Base-by-base conservation (phyloP, 208 protist species). In the Porcisia deanei region DNA sequence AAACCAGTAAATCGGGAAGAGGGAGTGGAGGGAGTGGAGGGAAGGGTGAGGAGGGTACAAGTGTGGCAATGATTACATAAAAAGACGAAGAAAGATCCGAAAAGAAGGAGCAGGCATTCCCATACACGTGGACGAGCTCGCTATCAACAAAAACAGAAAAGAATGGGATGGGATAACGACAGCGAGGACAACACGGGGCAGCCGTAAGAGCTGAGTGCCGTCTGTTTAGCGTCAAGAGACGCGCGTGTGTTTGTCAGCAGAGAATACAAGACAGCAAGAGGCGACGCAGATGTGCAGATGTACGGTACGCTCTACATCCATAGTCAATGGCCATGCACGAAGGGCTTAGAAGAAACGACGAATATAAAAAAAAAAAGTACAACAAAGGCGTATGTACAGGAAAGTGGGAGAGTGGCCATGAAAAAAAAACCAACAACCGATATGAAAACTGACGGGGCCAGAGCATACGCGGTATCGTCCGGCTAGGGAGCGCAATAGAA, bases 341-440 rank as follows among this genome's bases (percentile, higher is more conserved):
- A 57, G 71, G 1, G 2, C 22, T 39, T 16, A 61, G 30, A 77
- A 53, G 30, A 37, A 63, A 58, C 63, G 39, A 47, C 18, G n/a
- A 41, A 18, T 71, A 71, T 6, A 67, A 59, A 58, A 14, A 63
- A 66, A 59, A 76, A 67, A 3, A 25, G 20, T 22, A 12, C 4
- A 41, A 16, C 3, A 7, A 54, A 37, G 63, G 70, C 14, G 65
- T 45, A 54, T 54, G 49, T 65, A 6, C 20, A 45, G 20, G 22
- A 61, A 63, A 39, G 52, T 2, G 59, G 59, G 37, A 22, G 54
- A 20, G 54, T 1, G 54, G 54, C 54, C 18, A 75, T 14, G 10
- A 39, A 64, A 77, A 55, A 61, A 77, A 52, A 73, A 61, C 10
- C 22, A 57, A 67, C 10, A 41, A 64, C 16, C 73, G 59, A 60